phyloP scores from a whole-genome alignment of 495 filamentous ascomycete genomes.

The Penicillium cinerascens region DNA sequence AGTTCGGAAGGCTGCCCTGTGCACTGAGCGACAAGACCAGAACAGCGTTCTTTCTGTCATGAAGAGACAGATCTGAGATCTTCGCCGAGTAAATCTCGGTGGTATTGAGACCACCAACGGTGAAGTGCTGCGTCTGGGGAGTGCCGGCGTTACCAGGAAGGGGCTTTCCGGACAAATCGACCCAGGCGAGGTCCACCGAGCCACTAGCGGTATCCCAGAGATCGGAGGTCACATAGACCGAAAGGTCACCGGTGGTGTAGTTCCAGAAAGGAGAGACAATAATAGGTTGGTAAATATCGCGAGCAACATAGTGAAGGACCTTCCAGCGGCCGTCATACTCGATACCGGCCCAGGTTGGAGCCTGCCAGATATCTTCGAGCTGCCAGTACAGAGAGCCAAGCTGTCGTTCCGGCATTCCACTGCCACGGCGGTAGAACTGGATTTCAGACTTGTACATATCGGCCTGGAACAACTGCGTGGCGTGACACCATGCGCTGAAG shows the following conservation, averaged over 20 bases:
- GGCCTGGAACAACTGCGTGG: conserved; percentile 67
- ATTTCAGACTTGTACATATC: conserved; percentile 64
- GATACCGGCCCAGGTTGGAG: conserved; percentile 63
- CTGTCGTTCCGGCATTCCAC: conserved; percentile 56
- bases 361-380: conserved; percentile 68
- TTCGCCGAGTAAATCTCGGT: conserved; percentile 51
- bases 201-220: conserved; percentile 37
- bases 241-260: conserved; percentile 47
- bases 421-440: conserved; percentile 62
- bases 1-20: conserved; percentile 52
- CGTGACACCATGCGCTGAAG: conserved; percentile 66
- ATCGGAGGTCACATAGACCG: conserved; percentile 56
- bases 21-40: conserved; percentile 55
- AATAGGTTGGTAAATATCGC: conserved; percentile 58
- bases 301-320: conserved; percentile 56
- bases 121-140: conserved; percentile 38
- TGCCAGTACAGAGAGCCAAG: conserved; percentile 68
- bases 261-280: conserved; percentile 64
- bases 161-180: conserved; percentile 36
- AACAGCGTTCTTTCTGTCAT: conserved; percentile 45
- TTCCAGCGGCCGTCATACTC: conserved; percentile 67
- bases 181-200: conserved; percentile 36
- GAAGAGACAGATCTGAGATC: conserved; percentile 29
- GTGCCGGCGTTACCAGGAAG: conserved; percentile 30
- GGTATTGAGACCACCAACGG: conserved; percentile 58